A percentile compares a stretch with the other conserved stretches of the same genome.
Conservation (phyloP, 208 protist species). For the Kentomonas sorsogonicus region DNA sequence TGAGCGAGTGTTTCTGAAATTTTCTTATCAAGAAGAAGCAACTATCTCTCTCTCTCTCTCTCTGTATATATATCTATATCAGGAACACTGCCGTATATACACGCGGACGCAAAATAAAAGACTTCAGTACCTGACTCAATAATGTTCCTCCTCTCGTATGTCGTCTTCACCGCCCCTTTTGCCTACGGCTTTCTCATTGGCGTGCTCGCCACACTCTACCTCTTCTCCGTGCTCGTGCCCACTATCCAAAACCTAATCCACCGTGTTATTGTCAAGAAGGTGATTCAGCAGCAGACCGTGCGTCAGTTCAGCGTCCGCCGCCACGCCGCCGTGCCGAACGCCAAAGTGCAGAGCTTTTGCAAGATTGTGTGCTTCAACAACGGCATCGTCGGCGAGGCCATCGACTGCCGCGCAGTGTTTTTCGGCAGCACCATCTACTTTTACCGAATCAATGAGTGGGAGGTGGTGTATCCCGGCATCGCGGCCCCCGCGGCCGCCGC, state of each 20-base stretch:
- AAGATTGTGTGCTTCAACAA: conserved; percentile 62
- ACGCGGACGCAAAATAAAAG: no score
- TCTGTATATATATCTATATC: background rate
- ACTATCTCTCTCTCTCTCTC: background rate
- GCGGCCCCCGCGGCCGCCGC: no score
- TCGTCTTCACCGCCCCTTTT: background rate
- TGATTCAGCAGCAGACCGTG: no score
- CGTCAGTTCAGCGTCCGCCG: no score
- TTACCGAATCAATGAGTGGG: no score
- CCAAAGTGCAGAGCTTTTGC: conserved; percentile 68
- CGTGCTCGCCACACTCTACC: background rate
- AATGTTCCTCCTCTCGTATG: background rate
- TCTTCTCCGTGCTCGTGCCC: background rate
- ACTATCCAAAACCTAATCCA: background rate
- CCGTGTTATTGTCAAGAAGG: no score
- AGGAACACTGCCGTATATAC: no score
- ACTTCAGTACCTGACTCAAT: no score
- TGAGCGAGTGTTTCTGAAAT: background rate
- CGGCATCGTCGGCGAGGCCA: conserved; percentile 49
- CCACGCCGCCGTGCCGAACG: conserved; percentile 23
- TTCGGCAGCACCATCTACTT: conserved; percentile 58
- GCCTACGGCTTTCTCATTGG: background rate
- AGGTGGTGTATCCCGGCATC: no score
- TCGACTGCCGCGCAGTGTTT: conserved; percentile 65
- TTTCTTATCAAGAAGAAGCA: background rate